phyloP scores from a whole-genome alignment of 2,329 filamentous ascomycete genomes.

The Trichoderma sp. region DNA sequence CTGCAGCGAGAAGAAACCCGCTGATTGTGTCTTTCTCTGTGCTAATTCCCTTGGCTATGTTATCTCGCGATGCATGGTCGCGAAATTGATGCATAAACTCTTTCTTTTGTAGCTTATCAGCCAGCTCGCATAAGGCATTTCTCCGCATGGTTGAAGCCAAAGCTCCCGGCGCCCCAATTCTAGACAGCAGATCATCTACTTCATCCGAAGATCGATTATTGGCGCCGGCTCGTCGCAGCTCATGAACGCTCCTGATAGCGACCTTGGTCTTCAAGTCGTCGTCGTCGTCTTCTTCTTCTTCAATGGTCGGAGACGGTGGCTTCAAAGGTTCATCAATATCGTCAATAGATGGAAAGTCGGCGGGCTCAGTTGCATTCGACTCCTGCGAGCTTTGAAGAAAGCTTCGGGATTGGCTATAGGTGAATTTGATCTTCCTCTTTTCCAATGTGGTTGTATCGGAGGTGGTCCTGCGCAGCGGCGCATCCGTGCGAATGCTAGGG shows the following conservation, averaged over 20 bases:
- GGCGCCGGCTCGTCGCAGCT: slow-evolving; percentile 65
- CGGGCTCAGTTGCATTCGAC: slow-evolving; percentile 30
- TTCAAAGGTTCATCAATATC: slow-evolving; percentile 31
- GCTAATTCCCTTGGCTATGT: slow-evolving; percentile 63
- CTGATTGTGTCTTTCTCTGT: slow-evolving; percentile 61
- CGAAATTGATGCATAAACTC: slow-evolving; percentile 70
- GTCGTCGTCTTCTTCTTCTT: slow-evolving; percentile 43
- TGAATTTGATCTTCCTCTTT: slow-evolving; percentile 39
- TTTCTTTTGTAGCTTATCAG: slow-evolving; percentile 61
- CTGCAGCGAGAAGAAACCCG: slow-evolving; percentile 64
- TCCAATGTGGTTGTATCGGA: slow-evolving; percentile 32
- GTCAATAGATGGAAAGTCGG: slow-evolving; percentile 16
- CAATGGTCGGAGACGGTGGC: slow-evolving; percentile 31
- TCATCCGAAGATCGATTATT: slow-evolving; percentile 68
- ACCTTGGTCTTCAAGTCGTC: slow-evolving; percentile 46
- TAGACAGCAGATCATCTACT: slow-evolving; percentile 63
- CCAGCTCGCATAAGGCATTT: slow-evolving; percentile 61
- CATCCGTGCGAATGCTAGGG: slow-evolving; percentile 24
- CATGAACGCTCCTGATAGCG: slow-evolving; percentile 64
- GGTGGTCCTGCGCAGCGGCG: slow-evolving; percentile 32
- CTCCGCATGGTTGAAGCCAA: slow-evolving; percentile 56
- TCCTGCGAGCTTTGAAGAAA: slow-evolving; percentile 35
- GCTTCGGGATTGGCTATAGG: slow-evolving; percentile 40
- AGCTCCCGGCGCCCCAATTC: slow-evolving; percentile 55
- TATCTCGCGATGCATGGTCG: slow-evolving; percentile 70